Percentiles rank a stretch among this genome's conserved stretches.
These are phyloP conservation scores for Funneliformis geosporum DNA, from an alignment of 192 early-diverging fungal genomes.

Conservation along the genomic window DNA sequence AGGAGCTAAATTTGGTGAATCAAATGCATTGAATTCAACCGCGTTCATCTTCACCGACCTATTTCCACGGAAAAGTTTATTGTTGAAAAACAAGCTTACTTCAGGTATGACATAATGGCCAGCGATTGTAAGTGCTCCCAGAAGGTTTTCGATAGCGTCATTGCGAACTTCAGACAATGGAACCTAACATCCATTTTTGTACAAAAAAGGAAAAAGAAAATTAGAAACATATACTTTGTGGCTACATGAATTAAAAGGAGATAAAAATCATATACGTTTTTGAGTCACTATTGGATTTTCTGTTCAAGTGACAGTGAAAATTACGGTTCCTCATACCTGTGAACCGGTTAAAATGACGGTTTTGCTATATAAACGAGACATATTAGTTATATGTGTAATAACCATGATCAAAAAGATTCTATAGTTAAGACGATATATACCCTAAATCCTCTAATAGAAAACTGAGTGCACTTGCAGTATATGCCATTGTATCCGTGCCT, in stretches of 20 bases:
- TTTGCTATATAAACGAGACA: constrained; percentile 56
- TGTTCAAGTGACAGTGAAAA: background rate
- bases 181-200: constrained; percentile 44
- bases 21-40: constrained; percentile 83
- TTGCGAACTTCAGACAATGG: constrained; percentile 97
- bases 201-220: background rate
- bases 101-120: constrained; percentile 98
- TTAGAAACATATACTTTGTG: background rate
- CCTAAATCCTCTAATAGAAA: constrained; percentile 98
- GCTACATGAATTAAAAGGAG: background rate
- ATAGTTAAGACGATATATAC: constrained; percentile 34
- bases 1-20: constrained; percentile 84
- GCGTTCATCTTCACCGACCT: constrained; percentile 77
- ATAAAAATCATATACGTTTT: background rate
- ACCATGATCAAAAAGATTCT: constrained; percentile 23
- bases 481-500: constrained; percentile 89
- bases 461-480: constrained; percentile 83
- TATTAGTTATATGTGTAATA: background rate
- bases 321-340: constrained; percentile 53
- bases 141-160: constrained; percentile 95
- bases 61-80: constrained; percentile 93
- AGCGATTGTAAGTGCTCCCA: constrained; percentile 95
- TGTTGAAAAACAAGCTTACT: constrained; percentile 90
- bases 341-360: constrained; percentile 97
- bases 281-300: background rate